phyloP scores from a whole-genome alignment of 106 monocot species.

The Acorus gramineus region DNA sequence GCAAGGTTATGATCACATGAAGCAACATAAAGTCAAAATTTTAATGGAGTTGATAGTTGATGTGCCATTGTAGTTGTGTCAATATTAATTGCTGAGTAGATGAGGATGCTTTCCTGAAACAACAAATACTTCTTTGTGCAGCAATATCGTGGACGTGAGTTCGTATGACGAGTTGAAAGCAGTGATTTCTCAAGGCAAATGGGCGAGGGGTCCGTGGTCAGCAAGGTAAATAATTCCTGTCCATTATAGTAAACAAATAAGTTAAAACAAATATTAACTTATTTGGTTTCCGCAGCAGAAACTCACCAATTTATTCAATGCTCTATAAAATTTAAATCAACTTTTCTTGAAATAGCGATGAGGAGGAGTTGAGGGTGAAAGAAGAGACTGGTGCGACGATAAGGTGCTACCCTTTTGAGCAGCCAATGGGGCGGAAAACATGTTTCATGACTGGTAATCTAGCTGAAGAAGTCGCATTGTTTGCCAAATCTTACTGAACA shows the following conservation, averaged over 20 bases:
- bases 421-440: constrained; percentile 55
- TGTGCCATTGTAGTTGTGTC: background rate
- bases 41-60: no score
- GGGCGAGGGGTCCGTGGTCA: constrained; percentile 97
- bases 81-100: background rate
- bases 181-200: constrained; percentile 72
- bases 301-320: background rate
- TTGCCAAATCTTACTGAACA: constrained; percentile 72
- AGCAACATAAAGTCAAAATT: no score
- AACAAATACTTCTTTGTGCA: constrained; percentile 14
- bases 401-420: constrained; percentile 92
- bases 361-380: constrained; percentile 84
- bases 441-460: constrained; percentile 89
- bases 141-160: constrained; percentile 87
- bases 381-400: constrained; percentile 96
- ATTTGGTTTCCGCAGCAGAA: no score
- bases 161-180: constrained; percentile 85
- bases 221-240: constrained; percentile 43
- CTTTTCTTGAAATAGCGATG: constrained; percentile 28
- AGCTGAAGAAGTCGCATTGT: constrained; percentile 80
- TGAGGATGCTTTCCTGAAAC: background rate
- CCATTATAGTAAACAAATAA: no score
- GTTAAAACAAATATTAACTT: no score
- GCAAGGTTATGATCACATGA: no score
- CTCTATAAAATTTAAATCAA: background rate